phyloP scores from a whole-genome alignment of 495 filamentous ascomycete species.

The Podospora conica region DNA sequence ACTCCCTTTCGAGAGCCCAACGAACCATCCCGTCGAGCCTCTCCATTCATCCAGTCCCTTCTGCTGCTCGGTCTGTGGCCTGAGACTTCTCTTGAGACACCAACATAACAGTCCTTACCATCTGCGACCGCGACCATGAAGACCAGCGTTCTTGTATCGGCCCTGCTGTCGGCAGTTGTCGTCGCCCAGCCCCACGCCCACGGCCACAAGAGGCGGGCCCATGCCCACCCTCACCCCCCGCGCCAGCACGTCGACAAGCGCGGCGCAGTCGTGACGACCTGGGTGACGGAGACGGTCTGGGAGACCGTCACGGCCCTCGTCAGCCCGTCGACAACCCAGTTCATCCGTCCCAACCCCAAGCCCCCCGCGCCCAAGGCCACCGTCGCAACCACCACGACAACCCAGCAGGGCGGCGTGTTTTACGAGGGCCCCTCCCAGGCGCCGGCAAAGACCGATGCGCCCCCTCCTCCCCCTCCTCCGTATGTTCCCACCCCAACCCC shows the following conservation, averaged over 20 bases:
- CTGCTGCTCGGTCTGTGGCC: slow-evolving; percentile 5
- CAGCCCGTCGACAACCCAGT: slow-evolving; percentile 37
- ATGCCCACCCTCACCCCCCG: slow-evolving; percentile 22
- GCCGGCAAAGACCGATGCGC: slow-evolving; percentile 13
- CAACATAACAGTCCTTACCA: neutral
- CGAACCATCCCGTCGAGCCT: neutral
- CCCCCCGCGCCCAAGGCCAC: slow-evolving; percentile 9
- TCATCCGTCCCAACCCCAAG: slow-evolving; percentile 28
- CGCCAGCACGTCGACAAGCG: slow-evolving; percentile 31
- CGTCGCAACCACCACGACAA: slow-evolving; percentile 1
- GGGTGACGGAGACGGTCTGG: slow-evolving; percentile 42
- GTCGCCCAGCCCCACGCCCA: slow-evolving; percentile 42
- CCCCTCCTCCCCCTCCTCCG: slow-evolving; percentile 14
- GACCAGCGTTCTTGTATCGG: slow-evolving; percentile 34
- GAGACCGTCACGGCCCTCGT: slow-evolving; percentile 44
- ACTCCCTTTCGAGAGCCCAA: neutral
- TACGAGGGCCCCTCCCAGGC: slow-evolving; percentile 27
- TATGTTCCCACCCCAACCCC: slow-evolving; percentile 10
- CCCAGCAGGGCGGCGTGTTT: slow-evolving; percentile 35
- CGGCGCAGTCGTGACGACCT: slow-evolving; percentile 37
- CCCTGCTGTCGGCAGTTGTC: slow-evolving; percentile 39
- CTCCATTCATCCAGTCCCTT: neutral
- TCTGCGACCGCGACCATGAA: slow-evolving; percentile 38
- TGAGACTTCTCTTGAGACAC: neutral
- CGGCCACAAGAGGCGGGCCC: slow-evolving; percentile 29